phyloP scores from a whole-genome alignment of 176 grass and related monocot species.

The Melocanna baccifera region DNA sequence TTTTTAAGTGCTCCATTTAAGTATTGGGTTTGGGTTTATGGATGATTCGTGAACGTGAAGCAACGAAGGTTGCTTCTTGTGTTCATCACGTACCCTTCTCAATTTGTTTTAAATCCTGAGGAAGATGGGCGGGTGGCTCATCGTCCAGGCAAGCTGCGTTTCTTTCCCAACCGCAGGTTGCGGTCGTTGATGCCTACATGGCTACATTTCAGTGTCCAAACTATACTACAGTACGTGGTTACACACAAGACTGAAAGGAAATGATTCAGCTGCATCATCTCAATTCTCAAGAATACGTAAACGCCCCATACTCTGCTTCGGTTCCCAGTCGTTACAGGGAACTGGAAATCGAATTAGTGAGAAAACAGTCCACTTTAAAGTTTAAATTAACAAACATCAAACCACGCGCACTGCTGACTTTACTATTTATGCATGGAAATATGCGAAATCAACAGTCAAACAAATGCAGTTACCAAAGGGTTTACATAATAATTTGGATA shows the following conservation, averaged over 20 bases:
- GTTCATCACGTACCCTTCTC: neutral
- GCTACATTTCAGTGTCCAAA: neutral
- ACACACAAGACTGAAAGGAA: neutral
- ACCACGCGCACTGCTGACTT: no score
- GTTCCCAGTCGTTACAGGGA: no score
- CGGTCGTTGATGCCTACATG: conserved; percentile 23
- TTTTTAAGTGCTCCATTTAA: conserved; percentile 10
- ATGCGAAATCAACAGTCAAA: no score
- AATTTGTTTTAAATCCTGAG: conserved; percentile 17
- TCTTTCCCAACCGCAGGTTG: conserved; percentile 22
- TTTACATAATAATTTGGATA: no score
- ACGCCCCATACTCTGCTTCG: neutral
- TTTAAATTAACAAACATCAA: no score
- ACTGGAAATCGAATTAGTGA: neutral
- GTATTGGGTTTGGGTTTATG: neutral
- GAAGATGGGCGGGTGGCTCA: neutral
- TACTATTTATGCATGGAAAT: no score
- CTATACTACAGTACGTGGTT: neutral
- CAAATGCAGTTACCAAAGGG: no score
- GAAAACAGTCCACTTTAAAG: no score
- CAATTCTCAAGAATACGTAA: neutral
- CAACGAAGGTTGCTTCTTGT: neutral
- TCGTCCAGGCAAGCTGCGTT: conserved; percentile 36
- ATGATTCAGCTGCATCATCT: neutral
- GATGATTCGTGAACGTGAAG: conserved; percentile 16